Conservation (phyloP, 23 red algal species). For the Gracilaria caudata region DNA sequence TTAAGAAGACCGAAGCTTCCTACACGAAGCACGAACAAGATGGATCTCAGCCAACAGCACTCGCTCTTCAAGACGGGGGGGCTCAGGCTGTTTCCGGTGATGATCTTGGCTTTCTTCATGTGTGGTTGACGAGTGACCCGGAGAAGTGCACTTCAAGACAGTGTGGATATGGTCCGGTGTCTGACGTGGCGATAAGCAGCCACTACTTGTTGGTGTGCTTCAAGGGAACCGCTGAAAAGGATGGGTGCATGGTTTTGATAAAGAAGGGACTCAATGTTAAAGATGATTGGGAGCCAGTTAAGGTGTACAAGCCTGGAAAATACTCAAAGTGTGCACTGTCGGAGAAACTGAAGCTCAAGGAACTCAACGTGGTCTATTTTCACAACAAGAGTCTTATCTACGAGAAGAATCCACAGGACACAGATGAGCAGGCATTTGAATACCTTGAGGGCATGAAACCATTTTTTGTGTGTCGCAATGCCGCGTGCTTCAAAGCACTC, state of each 20-base stretch:
- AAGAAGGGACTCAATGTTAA: conserved; percentile 8
- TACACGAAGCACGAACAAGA: neutral
- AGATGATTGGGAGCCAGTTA: conserved; percentile 3
- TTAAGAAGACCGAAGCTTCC: neutral
- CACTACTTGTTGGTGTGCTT: conserved; percentile 5
- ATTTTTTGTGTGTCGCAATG: conserved; percentile 6
- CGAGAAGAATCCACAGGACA: conserved; percentile 18
- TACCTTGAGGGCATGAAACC: neutral
- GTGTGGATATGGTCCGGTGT: neutral
- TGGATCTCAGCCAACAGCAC: neutral
- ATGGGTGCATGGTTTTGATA: neutral
- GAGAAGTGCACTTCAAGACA: neutral
- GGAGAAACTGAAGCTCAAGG: conserved; percentile 28
- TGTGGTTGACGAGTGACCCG: conserved; percentile 14
- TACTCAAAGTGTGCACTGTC: conserved; percentile 19
- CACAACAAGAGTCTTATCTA: conserved; percentile 11
- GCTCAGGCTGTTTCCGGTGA: conserved; percentile 25
- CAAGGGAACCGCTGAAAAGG: conserved; percentile 9
- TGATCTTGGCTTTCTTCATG: neutral
- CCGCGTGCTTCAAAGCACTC: neutral
- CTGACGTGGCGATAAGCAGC: conserved; percentile 13
- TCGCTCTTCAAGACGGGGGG: conserved; percentile 31
- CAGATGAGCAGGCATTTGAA: neutral
- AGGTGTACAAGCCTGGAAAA: conserved; percentile 9
- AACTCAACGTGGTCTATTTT: conserved; percentile 15